Evolutionary conservation across 78 protist species (phyloP).

Genomic region (Goniomonas avonlea): DNA sequence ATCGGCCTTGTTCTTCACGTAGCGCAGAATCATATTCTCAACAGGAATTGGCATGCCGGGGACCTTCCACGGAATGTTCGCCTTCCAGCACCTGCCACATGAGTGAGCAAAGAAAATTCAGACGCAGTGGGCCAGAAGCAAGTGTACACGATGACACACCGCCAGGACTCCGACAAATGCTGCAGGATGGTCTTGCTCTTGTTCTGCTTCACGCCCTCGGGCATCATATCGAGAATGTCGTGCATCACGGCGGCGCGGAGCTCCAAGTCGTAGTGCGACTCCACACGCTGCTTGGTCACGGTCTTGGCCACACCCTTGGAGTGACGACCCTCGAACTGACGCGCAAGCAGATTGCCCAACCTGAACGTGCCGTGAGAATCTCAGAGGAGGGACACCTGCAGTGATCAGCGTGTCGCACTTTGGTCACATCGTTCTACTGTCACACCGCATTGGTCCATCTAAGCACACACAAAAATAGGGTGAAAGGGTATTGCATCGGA

Average conservation of each 20-base stretch:
- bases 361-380: too few relatives aligned
- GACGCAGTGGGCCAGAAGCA: too few relatives aligned
- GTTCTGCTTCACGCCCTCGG: slow-evolving; percentile 92
- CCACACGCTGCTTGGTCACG: slow-evolving; percentile 98
- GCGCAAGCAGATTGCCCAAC: slow-evolving; percentile 96
- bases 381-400: too few relatives aligned
- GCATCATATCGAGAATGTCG: slow-evolving; percentile 99
- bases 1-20: slow-evolving; percentile 97
- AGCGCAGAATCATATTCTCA: slow-evolving; percentile 95
- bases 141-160: too few relatives aligned
- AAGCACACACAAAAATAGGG: too few relatives aligned
- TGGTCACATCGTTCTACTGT: too few relatives aligned
- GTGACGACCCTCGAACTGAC: slow-evolving; percentile 98
- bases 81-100: slow-evolving; percentile 99
- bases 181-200: slow-evolving; percentile 88
- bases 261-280: slow-evolving; percentile 94
- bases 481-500: too few relatives aligned
- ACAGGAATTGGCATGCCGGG: slow-evolving; percentile 97
- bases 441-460: too few relatives aligned
- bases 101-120: too few relatives aligned
- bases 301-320: slow-evolving; percentile 88
- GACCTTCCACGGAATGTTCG: slow-evolving; percentile 99
- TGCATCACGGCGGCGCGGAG: slow-evolving; percentile 96
- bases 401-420: too few relatives aligned
- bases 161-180: slow-evolving; percentile 96